A percentile compares a stretch with the other conserved stretches of the same genome.
These are phyloP conservation scores for Sparassis latifolia DNA, from an alignment of 1,284 basidiomycete species.

Conservation along the genomic window DNA sequence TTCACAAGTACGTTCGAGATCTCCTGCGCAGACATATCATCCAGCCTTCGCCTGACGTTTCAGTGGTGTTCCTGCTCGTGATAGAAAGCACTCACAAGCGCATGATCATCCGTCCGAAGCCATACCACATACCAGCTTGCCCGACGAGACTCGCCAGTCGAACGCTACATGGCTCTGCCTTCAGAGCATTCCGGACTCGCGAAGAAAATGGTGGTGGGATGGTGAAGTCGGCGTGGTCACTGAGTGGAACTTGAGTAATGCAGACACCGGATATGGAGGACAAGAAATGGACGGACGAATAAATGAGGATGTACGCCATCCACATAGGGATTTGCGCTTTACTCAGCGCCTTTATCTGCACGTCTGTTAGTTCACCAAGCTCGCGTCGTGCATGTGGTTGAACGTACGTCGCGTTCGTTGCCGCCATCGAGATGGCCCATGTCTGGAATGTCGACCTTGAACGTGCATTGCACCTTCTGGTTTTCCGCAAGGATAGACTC, in stretches of 20 bases:
- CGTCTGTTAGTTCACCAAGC: not conserved
- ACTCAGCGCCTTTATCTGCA: constrained; percentile 63
- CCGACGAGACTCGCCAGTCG: constrained; percentile 76
- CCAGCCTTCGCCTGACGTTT: constrained; percentile 40
- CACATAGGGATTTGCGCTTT: constrained; percentile 82
- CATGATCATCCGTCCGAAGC: constrained; percentile 78
- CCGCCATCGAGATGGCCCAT: constrained; percentile 86
- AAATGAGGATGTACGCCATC: constrained; percentile 78
- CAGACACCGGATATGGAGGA: not conserved
- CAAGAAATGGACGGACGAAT: constrained; percentile 69
- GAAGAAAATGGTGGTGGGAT: constrained; percentile 72
- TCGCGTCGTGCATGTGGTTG: constrained; percentile 4
- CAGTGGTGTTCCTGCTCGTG: not conserved
- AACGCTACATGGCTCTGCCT: constrained; percentile 78
- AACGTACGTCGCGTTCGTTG: constrained; percentile 68
- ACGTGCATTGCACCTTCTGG: constrained; percentile 89
- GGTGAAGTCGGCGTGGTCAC: constrained; percentile 82
- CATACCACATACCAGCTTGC: constrained; percentile 85
- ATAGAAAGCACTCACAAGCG: constrained; percentile 51
- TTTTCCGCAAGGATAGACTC: constrained; percentile 87
- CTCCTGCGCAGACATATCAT: constrained; percentile 62
- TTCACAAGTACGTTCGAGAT: constrained; percentile 65
- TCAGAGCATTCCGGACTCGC: constrained; percentile 77
- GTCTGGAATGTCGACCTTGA: constrained; percentile 78
- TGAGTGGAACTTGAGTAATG: constrained; percentile 23